These are phyloP conservation scores for Colletotrichum acutatum DNA, from an alignment of 2,329 filamentous ascomycete species.

Conservation along the genomic window DNA sequence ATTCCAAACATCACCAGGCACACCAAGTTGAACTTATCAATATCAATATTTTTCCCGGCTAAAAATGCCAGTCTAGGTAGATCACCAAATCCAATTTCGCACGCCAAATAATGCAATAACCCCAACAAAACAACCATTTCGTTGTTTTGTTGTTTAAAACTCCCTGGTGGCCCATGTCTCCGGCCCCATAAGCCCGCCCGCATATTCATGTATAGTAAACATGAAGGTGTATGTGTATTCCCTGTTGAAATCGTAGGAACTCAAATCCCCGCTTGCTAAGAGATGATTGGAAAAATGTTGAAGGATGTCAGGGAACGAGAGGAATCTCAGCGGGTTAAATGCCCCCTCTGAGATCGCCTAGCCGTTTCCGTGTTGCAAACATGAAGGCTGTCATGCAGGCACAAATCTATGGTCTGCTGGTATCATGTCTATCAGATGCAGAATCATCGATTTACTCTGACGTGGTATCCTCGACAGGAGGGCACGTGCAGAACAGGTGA, in stretches of 20 bases:
- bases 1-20: not conserved
- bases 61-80: not conserved
- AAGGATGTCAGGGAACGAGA: not conserved
- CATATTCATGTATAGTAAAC: not conserved
- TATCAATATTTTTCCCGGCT: not conserved
- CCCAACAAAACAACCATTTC: not conserved
- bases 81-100: not conserved
- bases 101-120: not conserved
- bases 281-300: conserved; percentile 23
- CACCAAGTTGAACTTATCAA: not conserved
- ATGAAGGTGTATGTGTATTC: not conserved
- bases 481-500: conserved; percentile 95
- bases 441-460: conserved; percentile 38
- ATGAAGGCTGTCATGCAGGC: conserved; percentile 10
- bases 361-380: not conserved
- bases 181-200: not conserved
- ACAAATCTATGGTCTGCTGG: not conserved
- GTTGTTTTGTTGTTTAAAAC: conserved; percentile 12
- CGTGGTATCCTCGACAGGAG: conserved; percentile 77
- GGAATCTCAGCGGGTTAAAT: not conserved
- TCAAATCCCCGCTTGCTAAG: conserved; percentile 26
- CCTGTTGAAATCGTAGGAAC: conserved; percentile 31
- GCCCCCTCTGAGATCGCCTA: conserved; percentile 30
- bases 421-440: conserved; percentile 25
- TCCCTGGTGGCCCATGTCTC: conserved; percentile 1